A percentile compares a stretch with the other conserved stretches of the same genome.
These are phyloP conservation scores for Marsdenia floribunda DNA, from an alignment of 257 asterid species.

Conservation along the genomic window DNA sequence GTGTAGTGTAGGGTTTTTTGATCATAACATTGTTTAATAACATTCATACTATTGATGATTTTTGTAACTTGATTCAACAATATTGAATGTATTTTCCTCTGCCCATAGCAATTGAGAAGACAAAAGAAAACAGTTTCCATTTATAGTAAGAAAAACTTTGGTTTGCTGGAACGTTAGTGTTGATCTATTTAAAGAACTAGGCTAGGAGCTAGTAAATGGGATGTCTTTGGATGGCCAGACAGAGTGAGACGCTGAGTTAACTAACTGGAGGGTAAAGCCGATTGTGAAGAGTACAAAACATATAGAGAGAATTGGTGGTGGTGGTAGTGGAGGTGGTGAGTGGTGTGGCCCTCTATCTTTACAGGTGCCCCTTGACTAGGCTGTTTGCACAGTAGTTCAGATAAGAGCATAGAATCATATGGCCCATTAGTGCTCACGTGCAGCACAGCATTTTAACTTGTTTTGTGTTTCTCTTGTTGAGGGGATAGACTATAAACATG, in stretches of 20 bases:
- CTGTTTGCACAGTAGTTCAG: not conserved
- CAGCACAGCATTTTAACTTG: not conserved
- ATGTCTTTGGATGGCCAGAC: not conserved
- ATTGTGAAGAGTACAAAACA: not conserved
- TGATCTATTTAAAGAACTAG: too few relatives aligned
- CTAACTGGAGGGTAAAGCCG: not conserved
- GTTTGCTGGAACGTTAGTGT: too few relatives aligned
- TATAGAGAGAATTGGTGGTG: not conserved
- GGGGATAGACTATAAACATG: not conserved
- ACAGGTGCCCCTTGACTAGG: not conserved
- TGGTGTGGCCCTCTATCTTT: constrained; percentile 6
- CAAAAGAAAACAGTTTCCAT: too few relatives aligned
- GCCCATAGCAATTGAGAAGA: too few relatives aligned
- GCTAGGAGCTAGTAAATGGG: not conserved
- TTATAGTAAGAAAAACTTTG: too few relatives aligned
- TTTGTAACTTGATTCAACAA: too few relatives aligned
- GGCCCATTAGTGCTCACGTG: constrained; percentile 6
- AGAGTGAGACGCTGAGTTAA: not conserved
- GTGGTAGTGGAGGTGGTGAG: too few relatives aligned
- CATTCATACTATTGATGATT: too few relatives aligned
- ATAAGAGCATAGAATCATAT: constrained; percentile 6
- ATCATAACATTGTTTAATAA: too few relatives aligned
- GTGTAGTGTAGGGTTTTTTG: too few relatives aligned
- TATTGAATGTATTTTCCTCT: too few relatives aligned
- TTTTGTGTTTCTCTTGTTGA: not conserved